Evolutionary conservation across 371 early-diverging fungal species (phyloP).

Genomic region (Mucor lusitanicus): DNA sequence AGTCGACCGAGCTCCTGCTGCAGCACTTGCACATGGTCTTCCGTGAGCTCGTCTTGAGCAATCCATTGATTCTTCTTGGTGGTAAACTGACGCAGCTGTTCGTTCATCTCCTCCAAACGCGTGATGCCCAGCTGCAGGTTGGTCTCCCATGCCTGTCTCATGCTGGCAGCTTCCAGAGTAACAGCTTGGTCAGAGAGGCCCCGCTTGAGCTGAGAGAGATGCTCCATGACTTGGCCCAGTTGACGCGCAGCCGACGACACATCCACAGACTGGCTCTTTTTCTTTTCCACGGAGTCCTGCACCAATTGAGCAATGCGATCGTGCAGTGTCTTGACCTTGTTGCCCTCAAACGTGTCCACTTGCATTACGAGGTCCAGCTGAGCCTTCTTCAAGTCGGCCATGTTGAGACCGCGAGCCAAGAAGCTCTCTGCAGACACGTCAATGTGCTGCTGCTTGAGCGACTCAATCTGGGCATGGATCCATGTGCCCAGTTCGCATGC

Average conservation of each 20-base stretch:
- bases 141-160: constrained; percentile 35
- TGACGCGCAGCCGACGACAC: constrained; percentile 28
- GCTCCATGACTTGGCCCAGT: constrained; percentile 37
- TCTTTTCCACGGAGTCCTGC: constrained; percentile 27
- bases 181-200: constrained; percentile 35
- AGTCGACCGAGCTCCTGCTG: constrained; percentile 27
- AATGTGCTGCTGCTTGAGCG: constrained; percentile 30
- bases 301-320: constrained; percentile 37
- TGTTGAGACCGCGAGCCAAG: constrained; percentile 16
- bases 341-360: constrained; percentile 32
- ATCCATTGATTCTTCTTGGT: constrained; percentile 31
- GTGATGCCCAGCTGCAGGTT: constrained; percentile 25
- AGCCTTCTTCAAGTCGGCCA: constrained; percentile 22
- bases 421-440: constrained; percentile 41
- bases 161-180: constrained; percentile 36
- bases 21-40: constrained; percentile 21
- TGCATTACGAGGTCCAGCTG: constrained; percentile 17
- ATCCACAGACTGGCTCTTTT: constrained; percentile 32
- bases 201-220: constrained; percentile 33
- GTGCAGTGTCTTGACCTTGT: constrained; percentile 30
- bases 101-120: constrained; percentile 38
- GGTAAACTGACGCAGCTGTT: constrained; percentile 33
- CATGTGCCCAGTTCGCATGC: constrained; percentile 32
- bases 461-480: constrained; percentile 35
- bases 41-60: constrained; percentile 28